phyloP scores from a whole-genome alignment of 2,329 filamentous ascomycete species.

The Fusarium sacchari region DNA sequence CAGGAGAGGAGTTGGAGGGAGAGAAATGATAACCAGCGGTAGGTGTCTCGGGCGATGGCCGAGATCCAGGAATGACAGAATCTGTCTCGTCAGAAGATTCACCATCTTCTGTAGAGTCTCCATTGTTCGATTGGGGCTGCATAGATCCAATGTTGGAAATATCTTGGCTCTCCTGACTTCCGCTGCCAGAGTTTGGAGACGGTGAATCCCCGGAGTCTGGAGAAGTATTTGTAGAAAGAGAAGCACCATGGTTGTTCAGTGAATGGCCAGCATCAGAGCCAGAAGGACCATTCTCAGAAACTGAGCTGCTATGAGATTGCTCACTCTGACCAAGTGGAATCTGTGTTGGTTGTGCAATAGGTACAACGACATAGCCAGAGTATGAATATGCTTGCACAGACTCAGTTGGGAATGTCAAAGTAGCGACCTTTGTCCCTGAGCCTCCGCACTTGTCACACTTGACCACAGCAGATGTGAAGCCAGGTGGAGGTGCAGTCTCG shows the following conservation, averaged over 20 bases:
- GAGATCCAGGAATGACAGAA: neutral
- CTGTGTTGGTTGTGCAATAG: neutral
- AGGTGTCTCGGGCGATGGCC: neutral
- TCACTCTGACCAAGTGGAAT: neutral
- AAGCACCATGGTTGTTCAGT: neutral
- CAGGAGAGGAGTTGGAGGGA: neutral
- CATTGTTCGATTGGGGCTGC: neutral
- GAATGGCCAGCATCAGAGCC: neutral
- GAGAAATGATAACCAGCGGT: neutral
- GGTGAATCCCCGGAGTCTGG: neutral
- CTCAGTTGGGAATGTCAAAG: conserved; percentile 2
- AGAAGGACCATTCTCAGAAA: neutral
- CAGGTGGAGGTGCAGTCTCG: conserved; percentile 9
- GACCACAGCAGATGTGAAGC: conserved; percentile 5
- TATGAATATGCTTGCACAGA: conserved; percentile 15
- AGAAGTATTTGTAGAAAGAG: neutral
- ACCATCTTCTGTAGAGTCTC: neutral
- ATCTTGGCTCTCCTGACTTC: neutral
- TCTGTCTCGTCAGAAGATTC: neutral
- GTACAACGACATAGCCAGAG: conserved; percentile 1
- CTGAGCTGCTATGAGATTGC: neutral
- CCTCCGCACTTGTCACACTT: conserved; percentile 7
- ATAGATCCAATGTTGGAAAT: neutral
- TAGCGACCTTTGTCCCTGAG: neutral
- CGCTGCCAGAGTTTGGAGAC: neutral